These are phyloP conservation scores for Penicillium sp. DNA, from an alignment of 2,329 filamentous ascomycete species.

Conservation along the genomic window DNA sequence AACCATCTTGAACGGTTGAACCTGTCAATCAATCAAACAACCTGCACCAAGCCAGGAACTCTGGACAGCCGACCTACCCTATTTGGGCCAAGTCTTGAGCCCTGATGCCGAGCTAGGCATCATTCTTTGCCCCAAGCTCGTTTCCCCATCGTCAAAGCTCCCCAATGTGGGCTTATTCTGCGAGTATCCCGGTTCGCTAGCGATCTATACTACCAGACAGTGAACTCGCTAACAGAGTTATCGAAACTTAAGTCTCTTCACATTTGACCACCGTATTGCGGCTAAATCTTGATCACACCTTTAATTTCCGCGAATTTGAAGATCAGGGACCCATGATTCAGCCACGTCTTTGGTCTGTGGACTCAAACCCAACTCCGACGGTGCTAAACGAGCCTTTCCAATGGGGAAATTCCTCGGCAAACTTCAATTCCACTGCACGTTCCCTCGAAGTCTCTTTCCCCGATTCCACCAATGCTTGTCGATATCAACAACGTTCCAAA, in stretches of 20 bases:
- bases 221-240: neutral
- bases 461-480: neutral
- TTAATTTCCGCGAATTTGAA: neutral
- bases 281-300: neutral
- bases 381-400: neutral
- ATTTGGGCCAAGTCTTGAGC: neutral
- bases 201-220: neutral
- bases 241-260: neutral
- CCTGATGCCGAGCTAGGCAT: neutral
- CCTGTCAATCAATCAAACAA: conserved; percentile 7
- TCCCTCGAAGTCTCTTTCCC: neutral
- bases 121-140: neutral
- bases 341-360: neutral
- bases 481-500: conserved; percentile 1
- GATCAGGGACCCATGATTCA: neutral
- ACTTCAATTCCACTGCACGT: neutral
- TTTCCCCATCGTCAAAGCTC: conserved; percentile 8
- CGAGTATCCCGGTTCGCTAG: conserved; percentile 6
- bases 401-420: neutral
- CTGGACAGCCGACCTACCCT: neutral
- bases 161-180: conserved; percentile 13
- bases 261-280: neutral
- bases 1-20: neutral
- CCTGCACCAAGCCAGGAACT: neutral
- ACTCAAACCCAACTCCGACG: neutral